Evolutionary conservation across 2,329 filamentous ascomycete genomes (phyloP).

Genomic region (Scedosporium aurantiacum): DNA sequence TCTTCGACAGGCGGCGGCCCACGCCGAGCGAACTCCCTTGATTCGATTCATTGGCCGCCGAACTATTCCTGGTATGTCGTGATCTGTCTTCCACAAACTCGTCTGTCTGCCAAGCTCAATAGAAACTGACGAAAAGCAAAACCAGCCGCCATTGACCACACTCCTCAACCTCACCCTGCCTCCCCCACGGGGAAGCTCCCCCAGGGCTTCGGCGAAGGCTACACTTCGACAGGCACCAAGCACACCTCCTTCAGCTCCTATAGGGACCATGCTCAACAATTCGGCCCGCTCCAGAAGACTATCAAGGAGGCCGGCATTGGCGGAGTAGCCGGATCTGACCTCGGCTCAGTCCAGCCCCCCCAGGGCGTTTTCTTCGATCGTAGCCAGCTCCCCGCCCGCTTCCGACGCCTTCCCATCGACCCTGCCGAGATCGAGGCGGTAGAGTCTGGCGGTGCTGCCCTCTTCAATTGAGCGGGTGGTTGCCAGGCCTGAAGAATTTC

Average conservation of each 20-base stretch:
- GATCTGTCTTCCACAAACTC: background rate
- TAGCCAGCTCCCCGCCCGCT: constrained; percentile 74
- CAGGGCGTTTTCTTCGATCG: constrained; percentile 79
- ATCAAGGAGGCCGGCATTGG: constrained; percentile 39
- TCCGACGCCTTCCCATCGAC: constrained; percentile 64
- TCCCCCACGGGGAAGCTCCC: constrained; percentile 57
- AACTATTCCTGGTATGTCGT: constrained; percentile 41
- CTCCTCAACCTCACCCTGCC: constrained; percentile 61
- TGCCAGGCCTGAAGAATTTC: background rate
- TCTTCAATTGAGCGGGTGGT: constrained; percentile 29
- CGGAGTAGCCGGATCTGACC: constrained; percentile 51
- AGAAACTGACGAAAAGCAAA: constrained; percentile 23
- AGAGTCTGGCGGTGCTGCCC: constrained; percentile 76
- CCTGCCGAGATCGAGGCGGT: constrained; percentile 87
- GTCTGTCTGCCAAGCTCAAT: constrained; percentile 13
- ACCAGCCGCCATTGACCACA: constrained; percentile 61
- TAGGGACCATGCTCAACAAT: constrained; percentile 67
- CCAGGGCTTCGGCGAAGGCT: constrained; percentile 28
- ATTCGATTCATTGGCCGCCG: constrained; percentile 54
- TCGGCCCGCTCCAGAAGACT: constrained; percentile 59
- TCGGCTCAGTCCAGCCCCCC: constrained; percentile 62
- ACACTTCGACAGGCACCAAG: constrained; percentile 24
- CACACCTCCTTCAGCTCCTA: constrained; percentile 63
- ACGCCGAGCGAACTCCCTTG: constrained; percentile 48
- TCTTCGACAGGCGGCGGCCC: constrained; percentile 47